Evolutionary conservation across 345 rosid genomes (phyloP), one percentile per base, ranked within the genome.

Genomic region (Lepidium sativum): DNA sequence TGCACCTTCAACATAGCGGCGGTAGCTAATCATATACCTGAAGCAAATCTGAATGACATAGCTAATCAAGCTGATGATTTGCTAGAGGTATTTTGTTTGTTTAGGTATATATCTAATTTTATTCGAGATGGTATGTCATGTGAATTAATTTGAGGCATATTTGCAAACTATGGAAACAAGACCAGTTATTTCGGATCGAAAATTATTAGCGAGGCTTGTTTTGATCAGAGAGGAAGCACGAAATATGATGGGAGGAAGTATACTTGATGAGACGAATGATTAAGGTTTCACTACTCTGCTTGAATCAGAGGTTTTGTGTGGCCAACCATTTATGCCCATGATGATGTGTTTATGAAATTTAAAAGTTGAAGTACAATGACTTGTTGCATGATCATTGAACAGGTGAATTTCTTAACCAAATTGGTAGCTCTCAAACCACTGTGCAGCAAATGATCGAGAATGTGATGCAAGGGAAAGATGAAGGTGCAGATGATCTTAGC

Each of bases 241-340:
- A 56, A 79, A 85, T 65, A 86, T 89, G 97, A 92, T 89, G 97
- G 97, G 97, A 54, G 98, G 94, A 65, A 96, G 98, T 75, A 83
- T 92, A 59, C 79, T 89, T 52, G 98, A 92, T 74, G 94, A 87
- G 76, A 83, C 97, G 80, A 92, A 87, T 81, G 96, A 89, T 73
- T 87, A 92, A 65, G 98, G 98, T 48, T 89, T 89, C 63, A 76
- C 70, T 41, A 86, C 98, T 27, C 87, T 89, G 72, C 97, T 96
- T 39, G 87, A 89, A 79, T 87, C 98, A 66, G 97, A 92, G 92
- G 98, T 86, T 32, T 63, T 63, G 58, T 29, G 21, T 17, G 43
- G 52, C 15, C 10, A 58, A 58, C 33, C 32, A 14, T 13, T n/a
- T 8, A 16, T 51, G 14, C 13, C 32, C 23, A 53, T 51, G 14